phyloP scores from a whole-genome alignment of 805 yeast genomes.

The Maudiozyma bulderi region DNA sequence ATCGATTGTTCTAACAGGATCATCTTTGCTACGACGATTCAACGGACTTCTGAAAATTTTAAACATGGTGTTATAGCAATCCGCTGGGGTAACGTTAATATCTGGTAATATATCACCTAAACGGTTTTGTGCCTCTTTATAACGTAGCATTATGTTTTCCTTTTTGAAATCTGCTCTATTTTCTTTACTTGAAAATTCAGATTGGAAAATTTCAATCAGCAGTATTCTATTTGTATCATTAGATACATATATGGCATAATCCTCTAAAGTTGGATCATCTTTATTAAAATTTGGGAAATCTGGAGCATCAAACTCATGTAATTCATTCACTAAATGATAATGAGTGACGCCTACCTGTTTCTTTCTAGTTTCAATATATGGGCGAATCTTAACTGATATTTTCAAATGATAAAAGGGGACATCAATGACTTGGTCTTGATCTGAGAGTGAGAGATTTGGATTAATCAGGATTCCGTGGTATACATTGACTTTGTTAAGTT shows the following conservation, averaged over 20 bases:
- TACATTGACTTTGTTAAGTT: conserved; percentile 24
- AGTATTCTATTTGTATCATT: conserved; percentile 38
- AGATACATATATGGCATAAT: conserved; percentile 40
- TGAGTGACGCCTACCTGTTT: conserved; percentile 26
- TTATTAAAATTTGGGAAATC: conserved; percentile 16
- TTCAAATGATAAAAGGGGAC: conserved; percentile 29
- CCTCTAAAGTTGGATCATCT: conserved; percentile 31
- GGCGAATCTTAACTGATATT: conserved; percentile 27
- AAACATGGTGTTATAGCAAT: conserved; percentile 51
- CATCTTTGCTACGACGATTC: conserved; percentile 31
- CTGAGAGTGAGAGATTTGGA: conserved; percentile 2
- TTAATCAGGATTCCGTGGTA: conserved; percentile 23
- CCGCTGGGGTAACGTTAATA: conserved; percentile 41
- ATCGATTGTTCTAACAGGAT: conserved; percentile 46
- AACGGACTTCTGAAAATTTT: conserved; percentile 64
- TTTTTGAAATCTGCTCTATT: conserved; percentile 41
- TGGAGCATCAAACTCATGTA: conserved; percentile 28
- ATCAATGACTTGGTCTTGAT: conserved; percentile 9
- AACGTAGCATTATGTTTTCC: conserved; percentile 44
- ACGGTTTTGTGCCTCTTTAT: conserved; percentile 29
- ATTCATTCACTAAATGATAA: conserved; percentile 23
- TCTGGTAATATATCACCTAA: conserved; percentile 19
- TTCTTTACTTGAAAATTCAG: conserved; percentile 37
- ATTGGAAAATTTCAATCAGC: conserved; percentile 42
- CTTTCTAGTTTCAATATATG: conserved; percentile 20